A percentile compares a stretch with the other conserved stretches of the same genome.
Evolutionary conservation across 2,329 filamentous ascomycete genomes (phyloP).

Genomic region (Periconia digitata): DNA sequence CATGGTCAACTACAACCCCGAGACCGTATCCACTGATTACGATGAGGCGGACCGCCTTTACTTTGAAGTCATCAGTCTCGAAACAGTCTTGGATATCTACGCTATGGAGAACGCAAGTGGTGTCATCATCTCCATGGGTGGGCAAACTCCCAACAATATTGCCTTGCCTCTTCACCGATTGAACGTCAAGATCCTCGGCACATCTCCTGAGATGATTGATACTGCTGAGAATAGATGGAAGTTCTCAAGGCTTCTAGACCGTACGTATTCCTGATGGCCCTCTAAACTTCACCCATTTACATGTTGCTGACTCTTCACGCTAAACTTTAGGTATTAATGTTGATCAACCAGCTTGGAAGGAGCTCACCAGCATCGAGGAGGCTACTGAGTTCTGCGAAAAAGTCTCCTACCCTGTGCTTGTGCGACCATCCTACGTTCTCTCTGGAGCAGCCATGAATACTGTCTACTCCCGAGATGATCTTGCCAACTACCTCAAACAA

Average conservation of each 20-base stretch:
- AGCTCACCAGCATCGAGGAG: slow-evolving; percentile 91
- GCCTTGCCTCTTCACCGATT: slow-evolving; percentile 83
- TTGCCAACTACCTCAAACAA: slow-evolving; percentile 85
- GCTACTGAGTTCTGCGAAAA: slow-evolving; percentile 83
- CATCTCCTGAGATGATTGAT: slow-evolving; percentile 98
- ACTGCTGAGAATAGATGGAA: slow-evolving; percentile 97
- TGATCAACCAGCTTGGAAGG: slow-evolving; percentile 97
- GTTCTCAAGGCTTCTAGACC: slow-evolving; percentile 96
- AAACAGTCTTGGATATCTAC: slow-evolving; percentile 92
- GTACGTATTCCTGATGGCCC: too few species aligned
- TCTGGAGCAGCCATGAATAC: slow-evolving; percentile 99
- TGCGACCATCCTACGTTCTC: slow-evolving; percentile 93
- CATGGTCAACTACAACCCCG: slow-evolving; percentile 94
- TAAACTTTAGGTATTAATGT: slow-evolving; percentile 91
- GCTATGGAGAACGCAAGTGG: slow-evolving; percentile 80
- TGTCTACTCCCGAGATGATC: slow-evolving; percentile 91
- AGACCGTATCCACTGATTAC: slow-evolving; percentile 88
- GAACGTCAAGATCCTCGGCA: slow-evolving; percentile 90
- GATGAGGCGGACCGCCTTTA: slow-evolving; percentile 94
- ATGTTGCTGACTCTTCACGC: too few species aligned
- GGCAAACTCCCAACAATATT: slow-evolving; percentile 97
- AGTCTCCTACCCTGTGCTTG: slow-evolving; percentile 90
- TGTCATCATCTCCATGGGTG: slow-evolving; percentile 93
- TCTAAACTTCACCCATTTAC: too few species aligned
- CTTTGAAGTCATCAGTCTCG: slow-evolving; percentile 92